Evolutionary conservation across 2,329 filamentous ascomycete genomes (phyloP), one percentile per base, ranked within the genome.

Genomic region (Didymella segeticola): DNA sequence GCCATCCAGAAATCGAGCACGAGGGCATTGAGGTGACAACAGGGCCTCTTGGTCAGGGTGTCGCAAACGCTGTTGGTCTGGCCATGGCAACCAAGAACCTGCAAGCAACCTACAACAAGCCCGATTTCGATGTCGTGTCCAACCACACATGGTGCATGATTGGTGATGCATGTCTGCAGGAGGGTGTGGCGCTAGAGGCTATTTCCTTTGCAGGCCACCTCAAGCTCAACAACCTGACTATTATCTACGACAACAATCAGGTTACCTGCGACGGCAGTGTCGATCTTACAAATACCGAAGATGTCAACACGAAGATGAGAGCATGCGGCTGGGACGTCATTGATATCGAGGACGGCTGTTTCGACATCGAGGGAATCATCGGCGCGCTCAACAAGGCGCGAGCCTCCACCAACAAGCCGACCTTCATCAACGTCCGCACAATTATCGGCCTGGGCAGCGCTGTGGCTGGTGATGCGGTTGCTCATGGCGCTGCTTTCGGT

Each of bases 211-310:
- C 83, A 5, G 83, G 83, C 1, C 82, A 85, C 64, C 77, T 79
- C 67, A 78, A 76, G 57, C 73, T 86, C 9, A 80, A 82, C 70
- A 86, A 86, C 65, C 70, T 86, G 1, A 79, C 79, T 3, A 69
- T 86, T 22, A 80, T 85, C 39, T 86, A 86, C 58, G 84, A 86
- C 59, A 86, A 86, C 69, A 86, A 86, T 66, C 80, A 83, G 61
- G 75, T 86, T 41, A 85, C 83, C 5, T 86, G 83, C 61, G 83
- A 86, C 52, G 83, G 84, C 1, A 78, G 77, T 2, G 78, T 85
- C 2, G 82, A 85, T 64, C 72, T 80, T 34, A 78, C 78, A 2
- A 84, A 83, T 56, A 82, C 77, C 0, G 83, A 86, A 60, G 82
- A 86, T 39, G 74, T 84, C 61, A 84, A 85, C 51, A 68, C 75